These are phyloP conservation scores for Sporothrix schenckii DNA, from an alignment of 2,329 filamentous ascomycete species.

Conservation along the genomic window DNA sequence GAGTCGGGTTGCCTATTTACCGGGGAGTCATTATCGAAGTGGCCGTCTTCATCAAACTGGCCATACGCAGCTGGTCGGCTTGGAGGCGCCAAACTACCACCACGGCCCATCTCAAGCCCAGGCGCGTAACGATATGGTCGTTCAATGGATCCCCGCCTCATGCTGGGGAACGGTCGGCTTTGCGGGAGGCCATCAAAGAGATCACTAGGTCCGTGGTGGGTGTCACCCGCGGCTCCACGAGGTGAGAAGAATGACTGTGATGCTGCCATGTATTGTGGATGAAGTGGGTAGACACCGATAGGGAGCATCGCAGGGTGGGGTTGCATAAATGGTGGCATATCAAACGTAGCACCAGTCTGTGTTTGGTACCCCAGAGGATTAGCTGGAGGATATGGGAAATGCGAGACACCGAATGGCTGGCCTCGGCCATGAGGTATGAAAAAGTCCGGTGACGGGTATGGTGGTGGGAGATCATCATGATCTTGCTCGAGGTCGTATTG, in stretches of 20 bases:
- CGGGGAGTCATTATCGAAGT: background rate
- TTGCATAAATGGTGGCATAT: slow-evolving; percentile 28
- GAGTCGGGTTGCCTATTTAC: background rate
- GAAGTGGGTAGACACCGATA: slow-evolving; percentile 28
- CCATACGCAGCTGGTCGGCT: slow-evolving; percentile 12
- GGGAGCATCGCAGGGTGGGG: slow-evolving; percentile 26
- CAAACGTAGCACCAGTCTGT: background rate
- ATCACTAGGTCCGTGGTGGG: slow-evolving; percentile 10
- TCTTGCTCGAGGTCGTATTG: slow-evolving; percentile 6
- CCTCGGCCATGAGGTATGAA: slow-evolving; percentile 26
- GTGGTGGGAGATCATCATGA: slow-evolving; percentile 30
- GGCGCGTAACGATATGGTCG: background rate
- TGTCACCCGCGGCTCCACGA: background rate
- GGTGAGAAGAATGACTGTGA: slow-evolving; percentile 14
- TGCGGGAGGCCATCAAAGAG: slow-evolving; percentile 3
- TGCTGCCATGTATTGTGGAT: slow-evolving; percentile 18
- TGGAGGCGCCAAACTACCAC: background rate
- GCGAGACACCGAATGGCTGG: slow-evolving; percentile 11
- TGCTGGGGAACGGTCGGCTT: background rate
- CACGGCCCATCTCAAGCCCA: background rate
- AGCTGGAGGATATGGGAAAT: slow-evolving; percentile 11
- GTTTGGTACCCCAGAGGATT: background rate
- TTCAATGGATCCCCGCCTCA: background rate
- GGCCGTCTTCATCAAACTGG: background rate
- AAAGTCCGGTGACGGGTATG: slow-evolving; percentile 25